Evolutionary conservation across 2,329 filamentous ascomycete species (phyloP).

Genomic region (Calonectria leucothoes): DNA sequence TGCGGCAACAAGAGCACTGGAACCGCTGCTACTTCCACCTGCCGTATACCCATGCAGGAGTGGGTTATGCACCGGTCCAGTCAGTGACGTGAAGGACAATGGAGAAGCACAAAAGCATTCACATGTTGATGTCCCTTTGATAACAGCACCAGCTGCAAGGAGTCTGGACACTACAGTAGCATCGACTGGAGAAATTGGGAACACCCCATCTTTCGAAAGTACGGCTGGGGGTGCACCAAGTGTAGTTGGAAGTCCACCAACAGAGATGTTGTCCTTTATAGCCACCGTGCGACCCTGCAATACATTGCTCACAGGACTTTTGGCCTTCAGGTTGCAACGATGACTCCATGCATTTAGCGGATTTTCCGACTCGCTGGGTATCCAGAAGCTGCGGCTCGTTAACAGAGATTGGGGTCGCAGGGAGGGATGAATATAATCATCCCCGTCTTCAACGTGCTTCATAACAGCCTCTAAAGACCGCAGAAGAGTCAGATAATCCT

Average conservation of each 20-base stretch:
- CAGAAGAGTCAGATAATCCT: constrained; percentile 43
- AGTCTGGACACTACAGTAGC: constrained; percentile 37
- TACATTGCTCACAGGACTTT: background rate
- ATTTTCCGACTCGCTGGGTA: constrained; percentile 39
- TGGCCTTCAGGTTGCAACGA: constrained; percentile 39
- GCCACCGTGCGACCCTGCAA: constrained; percentile 33
- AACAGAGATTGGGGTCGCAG: constrained; percentile 31
- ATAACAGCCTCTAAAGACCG: constrained; percentile 43
- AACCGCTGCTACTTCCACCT: constrained; percentile 48
- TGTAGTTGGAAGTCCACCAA: constrained; percentile 42
- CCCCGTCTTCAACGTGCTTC: constrained; percentile 33
- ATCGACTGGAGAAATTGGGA: constrained; percentile 36
- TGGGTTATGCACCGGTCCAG: constrained; percentile 44
- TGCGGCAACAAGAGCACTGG: constrained; percentile 42
- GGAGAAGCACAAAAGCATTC: constrained; percentile 46
- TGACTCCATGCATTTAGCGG: constrained; percentile 50
- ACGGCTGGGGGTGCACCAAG: constrained; percentile 28
- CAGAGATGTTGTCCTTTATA: constrained; percentile 47
- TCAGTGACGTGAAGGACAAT: constrained; percentile 42
- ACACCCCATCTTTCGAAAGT: constrained; percentile 9
- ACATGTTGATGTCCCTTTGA: constrained; percentile 43
- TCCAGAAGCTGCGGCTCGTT: constrained; percentile 33
- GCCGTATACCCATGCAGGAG: constrained; percentile 38
- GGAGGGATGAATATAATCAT: constrained; percentile 42
- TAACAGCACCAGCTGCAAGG: constrained; percentile 38